A percentile compares a stretch with the other conserved stretches of the same genome.
Evolutionary conservation across 371 early-diverging fungal species (phyloP).

Genomic region (Apophysomyces sp.): DNA sequence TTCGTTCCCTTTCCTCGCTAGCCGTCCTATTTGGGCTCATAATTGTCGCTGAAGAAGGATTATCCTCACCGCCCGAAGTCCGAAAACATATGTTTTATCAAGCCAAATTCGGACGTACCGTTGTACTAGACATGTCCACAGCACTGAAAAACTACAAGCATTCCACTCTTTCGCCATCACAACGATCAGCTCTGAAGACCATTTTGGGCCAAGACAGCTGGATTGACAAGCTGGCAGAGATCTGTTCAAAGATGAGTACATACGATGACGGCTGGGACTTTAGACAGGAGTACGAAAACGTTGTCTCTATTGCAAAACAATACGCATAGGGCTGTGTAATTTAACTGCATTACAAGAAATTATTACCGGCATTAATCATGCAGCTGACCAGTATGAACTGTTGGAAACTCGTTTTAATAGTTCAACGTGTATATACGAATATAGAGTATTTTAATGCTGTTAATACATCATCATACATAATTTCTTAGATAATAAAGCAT

Average conservation of each 20-base stretch:
- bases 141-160: slow-evolving; percentile 32
- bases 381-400: too few species aligned
- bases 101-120: slow-evolving; percentile 29
- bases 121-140: slow-evolving; percentile 36
- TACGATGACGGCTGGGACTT: slow-evolving; percentile 10
- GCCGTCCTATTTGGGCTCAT: slow-evolving; percentile 22
- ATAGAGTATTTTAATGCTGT: too few species aligned
- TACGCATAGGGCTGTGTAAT: background rate
- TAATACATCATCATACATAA: too few species aligned
- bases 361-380: too few species aligned
- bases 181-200: background rate
- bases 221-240: background rate
- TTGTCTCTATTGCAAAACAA: slow-evolving; percentile 8
- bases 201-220: background rate
- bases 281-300: slow-evolving; percentile 17
- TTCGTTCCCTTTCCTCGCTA: slow-evolving; percentile 11
- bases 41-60: slow-evolving; percentile 23
- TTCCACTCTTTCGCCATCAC: background rate
- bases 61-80: slow-evolving; percentile 24
- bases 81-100: slow-evolving; percentile 34
- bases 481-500: too few species aligned
- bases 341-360: too few species aligned
- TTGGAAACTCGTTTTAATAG: too few species aligned
- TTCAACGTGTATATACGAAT: too few species aligned
- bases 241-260: slow-evolving; percentile 10